Evolutionary conservation across 169 alveolate species (phyloP).

Genomic region (Babesia bovis): DNA sequence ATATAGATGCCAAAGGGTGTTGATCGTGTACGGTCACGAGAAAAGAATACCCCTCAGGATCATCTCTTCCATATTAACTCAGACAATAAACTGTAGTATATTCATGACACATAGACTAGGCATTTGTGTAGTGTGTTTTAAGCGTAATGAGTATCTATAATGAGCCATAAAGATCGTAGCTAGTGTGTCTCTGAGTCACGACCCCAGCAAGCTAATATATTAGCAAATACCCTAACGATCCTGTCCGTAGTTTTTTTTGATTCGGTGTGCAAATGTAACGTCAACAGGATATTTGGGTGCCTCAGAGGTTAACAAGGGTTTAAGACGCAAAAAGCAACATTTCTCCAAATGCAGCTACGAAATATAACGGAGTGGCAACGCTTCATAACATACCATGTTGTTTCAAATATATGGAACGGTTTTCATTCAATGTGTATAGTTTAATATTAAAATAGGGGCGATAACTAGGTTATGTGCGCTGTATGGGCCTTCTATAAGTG

Average conservation of each 20-base stretch:
- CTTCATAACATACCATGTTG: background rate
- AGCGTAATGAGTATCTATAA: background rate
- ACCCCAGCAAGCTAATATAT: constrained; percentile 4
- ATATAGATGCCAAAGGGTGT: background rate
- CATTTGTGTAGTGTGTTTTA: background rate
- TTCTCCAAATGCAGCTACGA: background rate
- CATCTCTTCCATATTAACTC: background rate
- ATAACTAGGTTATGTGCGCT: no score
- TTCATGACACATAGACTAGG: background rate
- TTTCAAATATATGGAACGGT: background rate
- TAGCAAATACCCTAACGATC: background rate
- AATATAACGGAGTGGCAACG: background rate
- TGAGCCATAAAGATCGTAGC: background rate
- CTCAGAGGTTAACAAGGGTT: no score
- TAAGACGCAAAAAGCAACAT: background rate
- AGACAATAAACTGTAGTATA: background rate
- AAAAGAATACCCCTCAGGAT: background rate
- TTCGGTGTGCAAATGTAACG: no score
- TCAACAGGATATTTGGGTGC: no score
- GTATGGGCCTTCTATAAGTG: no score
- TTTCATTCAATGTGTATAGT: background rate
- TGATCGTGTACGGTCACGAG: background rate
- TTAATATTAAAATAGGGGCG: no score
- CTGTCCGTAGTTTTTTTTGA: background rate
- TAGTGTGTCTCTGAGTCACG: constrained; percentile 19